These are phyloP conservation scores for Populus ilicifolia DNA, from an alignment of 345 rosid genomes.

Conservation along the genomic window DNA sequence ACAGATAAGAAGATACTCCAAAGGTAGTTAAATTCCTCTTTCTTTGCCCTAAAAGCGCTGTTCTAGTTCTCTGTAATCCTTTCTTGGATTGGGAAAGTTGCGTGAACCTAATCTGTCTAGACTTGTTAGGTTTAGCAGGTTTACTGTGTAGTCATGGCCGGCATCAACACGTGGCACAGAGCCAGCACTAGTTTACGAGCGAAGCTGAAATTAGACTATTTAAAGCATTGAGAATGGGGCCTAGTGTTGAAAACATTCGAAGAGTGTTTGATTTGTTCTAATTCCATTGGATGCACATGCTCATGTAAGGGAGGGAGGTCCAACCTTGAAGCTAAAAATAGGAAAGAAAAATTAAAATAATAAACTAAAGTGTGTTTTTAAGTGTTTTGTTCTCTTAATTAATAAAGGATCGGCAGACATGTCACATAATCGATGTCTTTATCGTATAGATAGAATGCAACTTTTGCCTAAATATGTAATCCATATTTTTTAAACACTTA, in stretches of 20 bases:
- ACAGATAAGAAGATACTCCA: background rate
- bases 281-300: conserved; percentile 27
- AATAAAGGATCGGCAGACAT: background rate
- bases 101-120: background rate
- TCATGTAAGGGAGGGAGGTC: conserved; percentile 15
- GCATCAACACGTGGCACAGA: conserved; percentile 18
- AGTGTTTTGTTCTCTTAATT: background rate
- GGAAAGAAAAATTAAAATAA: background rate
- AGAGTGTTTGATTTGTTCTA: background rate
- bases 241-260: background rate
- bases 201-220: background rate
- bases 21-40: conserved; percentile 6
- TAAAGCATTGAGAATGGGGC: background rate
- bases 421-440: background rate
- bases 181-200: background rate
- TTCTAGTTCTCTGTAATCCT: background rate
- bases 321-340: background rate
- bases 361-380: background rate
- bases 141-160: background rate
- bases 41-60: background rate
- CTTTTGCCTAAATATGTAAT: background rate
- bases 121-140: background rate
- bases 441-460: background rate
- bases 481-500: background rate
- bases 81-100: conserved; percentile 5